Base-by-base conservation (phyloP, 352 stramenopile species). In the Phytophthora aleatoria region DNA sequence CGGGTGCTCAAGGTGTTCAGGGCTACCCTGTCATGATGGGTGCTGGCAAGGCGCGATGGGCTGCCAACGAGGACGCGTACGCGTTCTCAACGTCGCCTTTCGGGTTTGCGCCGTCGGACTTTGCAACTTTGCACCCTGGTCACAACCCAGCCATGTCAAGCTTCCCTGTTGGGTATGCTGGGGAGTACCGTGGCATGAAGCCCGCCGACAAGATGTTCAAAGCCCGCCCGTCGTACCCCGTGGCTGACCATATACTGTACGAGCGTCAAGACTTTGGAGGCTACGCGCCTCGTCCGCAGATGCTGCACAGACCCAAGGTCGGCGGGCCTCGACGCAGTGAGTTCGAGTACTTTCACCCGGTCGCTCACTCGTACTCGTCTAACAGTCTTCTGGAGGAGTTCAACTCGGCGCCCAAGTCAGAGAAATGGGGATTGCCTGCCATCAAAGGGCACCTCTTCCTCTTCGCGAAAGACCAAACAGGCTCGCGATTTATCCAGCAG, bases 401-500 rank as follows among this genome's bases (percentile, higher is more conserved):
- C 47, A 90, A 85, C 51, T 76, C 69, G 24, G 61, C 75, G 5
- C 64, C 74, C 0, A 94, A 91, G 64, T 72, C 81, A 41, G 85
- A 92, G 52, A 93, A 92, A 70, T 95, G 87, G 87, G 87, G 89
- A 55, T 62, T 97, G 33, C 71, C 71, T 5, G 76, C 79, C 20
- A 93, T 96, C 57, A 86, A 89, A 61, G 90, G 90, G 3, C 88
- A 97, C 67, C 67, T 97, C 16, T 73, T 94, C 15, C 59, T 92
- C 64, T 96, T 97, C 52, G 85, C 90, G 7, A 89, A 90, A 50
- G 90, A 97, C 57, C 86, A 96, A 64, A 77, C 78, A 48, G 90
- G 90, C 0, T 94, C 83, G 24, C 76, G 90, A 8, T 96, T 96
- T 47, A 96, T 97, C 52, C 90, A 97, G 50, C 89, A 91, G 48